Conservation (phyloP, 1,284 basidiomycete species). For the Cystobasidiaceae sp. region DNA sequence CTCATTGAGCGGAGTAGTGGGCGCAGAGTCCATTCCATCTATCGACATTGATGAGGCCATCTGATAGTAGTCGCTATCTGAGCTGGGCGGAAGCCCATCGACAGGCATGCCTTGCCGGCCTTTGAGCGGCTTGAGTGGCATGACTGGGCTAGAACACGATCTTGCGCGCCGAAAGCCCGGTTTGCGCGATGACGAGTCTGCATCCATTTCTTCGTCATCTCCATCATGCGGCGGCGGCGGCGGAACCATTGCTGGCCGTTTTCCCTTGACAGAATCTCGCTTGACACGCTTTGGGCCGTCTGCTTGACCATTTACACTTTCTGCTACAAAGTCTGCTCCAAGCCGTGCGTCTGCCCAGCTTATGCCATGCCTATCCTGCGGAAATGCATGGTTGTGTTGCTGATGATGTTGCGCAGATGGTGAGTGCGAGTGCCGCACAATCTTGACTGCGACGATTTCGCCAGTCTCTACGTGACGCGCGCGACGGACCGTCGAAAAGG, state of each 20-base stretch:
- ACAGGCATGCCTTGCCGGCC: constrained; percentile 3
- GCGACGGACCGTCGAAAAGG: constrained; percentile 76
- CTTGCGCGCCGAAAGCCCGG: too few species aligned
- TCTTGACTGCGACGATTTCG: constrained; percentile 71
- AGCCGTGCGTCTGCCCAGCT: constrained; percentile 16
- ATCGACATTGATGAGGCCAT: constrained; percentile 14
- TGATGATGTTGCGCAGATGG: too few species aligned
- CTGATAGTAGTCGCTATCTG: not conserved
- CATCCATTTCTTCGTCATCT: not conserved
- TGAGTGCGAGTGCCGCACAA: constrained; percentile 55
- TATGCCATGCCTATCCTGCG: not conserved
- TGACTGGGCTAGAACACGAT: constrained; percentile 17
- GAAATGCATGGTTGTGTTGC: too few species aligned
- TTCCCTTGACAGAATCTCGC: not conserved
- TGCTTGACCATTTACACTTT: constrained; percentile 6
- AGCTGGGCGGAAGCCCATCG: not conserved
- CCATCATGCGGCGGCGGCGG: not conserved
- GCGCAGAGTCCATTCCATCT: not conserved
- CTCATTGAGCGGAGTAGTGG: not conserved
- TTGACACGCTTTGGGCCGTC: constrained; percentile 10
- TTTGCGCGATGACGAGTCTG: too few species aligned
- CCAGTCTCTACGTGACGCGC: constrained; percentile 61
- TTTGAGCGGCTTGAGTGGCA: constrained; percentile 1
- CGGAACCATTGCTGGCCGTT: not conserved
- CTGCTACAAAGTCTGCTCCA: not conserved